phyloP scores from a whole-genome alignment of 2,329 filamentous ascomycete species.

The Annulohypoxylon truncatum region DNA sequence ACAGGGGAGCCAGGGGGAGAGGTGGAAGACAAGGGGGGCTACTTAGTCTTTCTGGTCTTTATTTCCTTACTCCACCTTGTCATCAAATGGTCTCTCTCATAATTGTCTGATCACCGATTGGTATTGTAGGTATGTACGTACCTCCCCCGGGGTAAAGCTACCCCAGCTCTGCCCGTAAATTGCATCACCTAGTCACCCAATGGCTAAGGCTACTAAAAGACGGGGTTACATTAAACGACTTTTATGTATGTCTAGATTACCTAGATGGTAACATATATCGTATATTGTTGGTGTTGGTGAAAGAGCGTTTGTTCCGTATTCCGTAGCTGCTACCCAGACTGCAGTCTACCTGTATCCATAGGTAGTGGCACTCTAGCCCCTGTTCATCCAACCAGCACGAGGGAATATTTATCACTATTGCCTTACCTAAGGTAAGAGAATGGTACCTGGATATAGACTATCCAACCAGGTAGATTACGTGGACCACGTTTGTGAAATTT shows the following conservation, averaged over 20 bases:
- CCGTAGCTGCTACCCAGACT: no score
- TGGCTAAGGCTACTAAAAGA: conserved; percentile 20
- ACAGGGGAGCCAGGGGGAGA: neutral
- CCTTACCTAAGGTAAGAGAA: neutral
- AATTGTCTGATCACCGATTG: conserved; percentile 25
- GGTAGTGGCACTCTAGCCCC: no score
- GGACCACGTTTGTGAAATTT: neutral
- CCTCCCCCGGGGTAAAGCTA: conserved; percentile 34
- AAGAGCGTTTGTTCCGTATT: neutral
- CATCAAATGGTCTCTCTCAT: conserved; percentile 12
- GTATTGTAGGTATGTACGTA: no score
- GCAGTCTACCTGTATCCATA: no score
- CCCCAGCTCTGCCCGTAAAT: conserved; percentile 20
- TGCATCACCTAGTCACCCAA: conserved; percentile 15
- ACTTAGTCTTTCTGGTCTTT: no score
- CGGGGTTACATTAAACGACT: conserved; percentile 20
- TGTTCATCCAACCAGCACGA: neutral
- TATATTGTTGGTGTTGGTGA: neutral
- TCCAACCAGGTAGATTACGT: neutral
- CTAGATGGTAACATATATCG: no score
- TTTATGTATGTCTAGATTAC: neutral
- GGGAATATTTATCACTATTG: neutral
- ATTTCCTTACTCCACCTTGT: conserved; percentile 10
- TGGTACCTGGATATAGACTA: neutral
- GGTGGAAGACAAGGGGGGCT: neutral